Conservation (phyloP, 2,329 filamentous ascomycete genomes). For the Fusarium pseudoanthophilum region DNA sequence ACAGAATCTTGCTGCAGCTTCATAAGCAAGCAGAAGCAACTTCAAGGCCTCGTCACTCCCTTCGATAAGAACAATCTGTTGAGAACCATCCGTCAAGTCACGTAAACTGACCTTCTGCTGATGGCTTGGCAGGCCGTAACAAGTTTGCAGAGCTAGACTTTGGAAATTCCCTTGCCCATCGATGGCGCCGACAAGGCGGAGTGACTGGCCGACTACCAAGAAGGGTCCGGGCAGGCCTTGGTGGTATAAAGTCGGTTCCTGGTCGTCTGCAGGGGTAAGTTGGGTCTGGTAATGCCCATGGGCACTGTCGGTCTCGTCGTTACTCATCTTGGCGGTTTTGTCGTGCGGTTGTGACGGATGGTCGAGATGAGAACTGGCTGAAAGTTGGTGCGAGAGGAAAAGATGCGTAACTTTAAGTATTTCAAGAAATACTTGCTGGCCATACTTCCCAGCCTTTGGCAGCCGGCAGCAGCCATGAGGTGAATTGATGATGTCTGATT, state of each 20-base stretch:
- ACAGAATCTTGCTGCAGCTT: neutral
- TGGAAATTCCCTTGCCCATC: neutral
- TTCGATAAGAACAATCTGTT: neutral
- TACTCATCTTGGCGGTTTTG: neutral
- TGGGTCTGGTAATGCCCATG: rapidly evolving
- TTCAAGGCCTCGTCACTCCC: neutral
- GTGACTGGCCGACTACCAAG: neutral
- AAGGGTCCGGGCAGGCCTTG: neutral
- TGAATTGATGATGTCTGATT: neutral
- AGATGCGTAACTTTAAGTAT: rapidly evolving
- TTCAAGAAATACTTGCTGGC: no score
- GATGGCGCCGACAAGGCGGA: neutral
- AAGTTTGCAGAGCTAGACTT: neutral
- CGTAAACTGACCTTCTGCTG: neutral
- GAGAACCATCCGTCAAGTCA: neutral
- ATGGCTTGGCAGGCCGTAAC: neutral
- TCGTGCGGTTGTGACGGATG: rapidly evolving
- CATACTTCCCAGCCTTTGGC: neutral
- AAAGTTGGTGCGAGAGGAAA: neutral
- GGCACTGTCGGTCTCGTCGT: rapidly evolving
- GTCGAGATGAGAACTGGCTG: neutral
- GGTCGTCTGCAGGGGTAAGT: rapidly evolving
- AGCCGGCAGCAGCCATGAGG: no score
- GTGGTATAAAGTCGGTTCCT: neutral
- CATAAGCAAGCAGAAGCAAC: neutral